A percentile compares a stretch with the other conserved stretches of the same genome.
Evolutionary conservation across 164 flowering plant species (phyloP).

Genomic region (Amborella trichopoda): DNA sequence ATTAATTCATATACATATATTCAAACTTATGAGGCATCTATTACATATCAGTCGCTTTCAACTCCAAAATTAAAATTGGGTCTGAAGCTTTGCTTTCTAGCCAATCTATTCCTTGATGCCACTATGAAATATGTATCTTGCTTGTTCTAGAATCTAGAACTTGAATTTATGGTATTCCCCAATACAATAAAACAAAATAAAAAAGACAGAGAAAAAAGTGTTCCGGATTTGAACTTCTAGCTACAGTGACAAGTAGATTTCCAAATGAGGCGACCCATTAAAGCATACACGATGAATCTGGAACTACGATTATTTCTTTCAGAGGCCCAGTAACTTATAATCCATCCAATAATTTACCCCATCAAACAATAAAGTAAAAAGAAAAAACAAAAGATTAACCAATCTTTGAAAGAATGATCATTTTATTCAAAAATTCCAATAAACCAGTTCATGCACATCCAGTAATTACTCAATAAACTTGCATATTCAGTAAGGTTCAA

Average conservation of each 20-base stretch:
- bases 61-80: background rate
- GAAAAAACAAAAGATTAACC: background rate
- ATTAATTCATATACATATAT: no score
- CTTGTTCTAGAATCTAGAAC: background rate
- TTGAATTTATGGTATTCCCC: background rate
- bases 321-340: background rate
- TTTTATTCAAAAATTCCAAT: no score
- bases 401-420: no score
- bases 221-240: background rate
- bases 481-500: background rate
- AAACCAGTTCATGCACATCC: no score
- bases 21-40: background rate
- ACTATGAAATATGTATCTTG: background rate
- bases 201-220: background rate
- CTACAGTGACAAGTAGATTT: background rate
- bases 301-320: background rate
- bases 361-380: background rate
- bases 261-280: background rate
- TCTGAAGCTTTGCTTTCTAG: background rate
- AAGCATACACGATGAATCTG: background rate
- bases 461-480: no score
- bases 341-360: background rate
- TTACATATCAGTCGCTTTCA: background rate
- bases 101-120: background rate
- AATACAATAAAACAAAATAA: background rate